Evolutionary conservation across 139 green algal genomes (phyloP).

Genomic region (Chlorella sp.): DNA sequence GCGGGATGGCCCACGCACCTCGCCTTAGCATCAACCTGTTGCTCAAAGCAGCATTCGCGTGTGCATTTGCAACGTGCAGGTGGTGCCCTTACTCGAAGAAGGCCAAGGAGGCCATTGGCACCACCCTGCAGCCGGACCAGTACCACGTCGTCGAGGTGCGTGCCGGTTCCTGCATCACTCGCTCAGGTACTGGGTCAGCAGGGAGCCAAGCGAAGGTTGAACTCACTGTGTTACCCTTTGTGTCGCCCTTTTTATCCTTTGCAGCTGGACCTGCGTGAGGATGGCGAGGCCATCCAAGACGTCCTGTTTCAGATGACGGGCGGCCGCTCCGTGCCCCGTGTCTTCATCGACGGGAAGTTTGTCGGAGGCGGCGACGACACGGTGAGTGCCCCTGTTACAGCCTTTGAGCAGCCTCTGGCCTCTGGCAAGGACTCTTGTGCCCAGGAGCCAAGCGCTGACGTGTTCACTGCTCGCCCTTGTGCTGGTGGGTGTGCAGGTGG

Average conservation of each 20-base stretch:
- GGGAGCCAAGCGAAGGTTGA: too few relatives aligned
- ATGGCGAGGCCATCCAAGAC: background rate
- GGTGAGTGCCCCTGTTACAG: background rate
- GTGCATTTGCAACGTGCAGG: background rate
- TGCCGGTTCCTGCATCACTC: background rate
- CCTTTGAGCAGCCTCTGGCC: background rate
- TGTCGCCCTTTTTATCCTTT: background rate
- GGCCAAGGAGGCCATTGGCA: background rate
- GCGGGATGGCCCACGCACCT: too few relatives aligned
- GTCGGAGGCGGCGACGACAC: constrained; percentile 55
- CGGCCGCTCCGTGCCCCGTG: constrained; percentile 46
- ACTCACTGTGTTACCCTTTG: background rate
- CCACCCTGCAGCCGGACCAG: too few relatives aligned
- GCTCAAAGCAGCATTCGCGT: too few relatives aligned
- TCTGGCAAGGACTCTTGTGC: background rate
- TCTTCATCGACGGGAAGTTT: constrained; percentile 58
- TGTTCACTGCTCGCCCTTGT: background rate
- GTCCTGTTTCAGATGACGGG: constrained; percentile 30
- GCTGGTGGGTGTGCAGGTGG: constrained; percentile 5
- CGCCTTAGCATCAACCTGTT: too few relatives aligned
- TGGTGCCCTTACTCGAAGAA: background rate
- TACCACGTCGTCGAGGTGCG: background rate
- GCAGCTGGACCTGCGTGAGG: background rate
- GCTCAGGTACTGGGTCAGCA: background rate
- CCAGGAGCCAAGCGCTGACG: background rate